Base-by-base conservation (phyloP, 352 stramenopile species). In the Phytophthora ramorum region DNA sequence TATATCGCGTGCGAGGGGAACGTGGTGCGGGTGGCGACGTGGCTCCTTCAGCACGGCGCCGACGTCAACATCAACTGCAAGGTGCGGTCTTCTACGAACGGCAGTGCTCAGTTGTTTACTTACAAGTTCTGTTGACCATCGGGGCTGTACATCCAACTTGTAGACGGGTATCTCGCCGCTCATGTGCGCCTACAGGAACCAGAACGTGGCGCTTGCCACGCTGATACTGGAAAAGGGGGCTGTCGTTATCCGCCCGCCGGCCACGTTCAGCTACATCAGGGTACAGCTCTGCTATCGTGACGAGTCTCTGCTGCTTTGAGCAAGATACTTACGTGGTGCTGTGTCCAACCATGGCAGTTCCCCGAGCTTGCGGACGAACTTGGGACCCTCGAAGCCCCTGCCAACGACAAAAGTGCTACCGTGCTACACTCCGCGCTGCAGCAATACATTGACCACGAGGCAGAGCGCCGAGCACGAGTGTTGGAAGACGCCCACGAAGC, bases 1-100 rank as follows among this genome's bases (percentile, higher is more conserved):
- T 86, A 81, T 24, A 48, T 89, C 14, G 80, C 83, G 1, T 90
- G 80, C 41, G 76, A 91, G 19, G 72, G 68, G 30, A 79, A 89
- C 22, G 19, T 84, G 19, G 5, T 75, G n/a, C 28, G 47, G 0
- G 55, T 90, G 35, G 75, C 66, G 7, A 59, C 54, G 19, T 91
- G 78, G 81, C 69, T 91, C 6, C 43, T 91, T 13, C 51, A 78
- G 8, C 80, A 90, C 41, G 80, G 75, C 7, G 78, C 76, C 6
- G 77, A 90, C 32, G 70, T 73, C 19, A 91, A 89, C 49, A 79
- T 79, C 50, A 57, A 66, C 32, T 78, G 57, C 61, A 90, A 89
- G 68, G 79, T 81, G 20, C 1, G 47, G 14, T 6, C 3, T 30
- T 26, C 8, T 38, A 14, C 7, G 14, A 45, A 34, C 34, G 20